Evolutionary conservation across 257 asterid species (phyloP).

Genomic region (Lycium ferocissimum): DNA sequence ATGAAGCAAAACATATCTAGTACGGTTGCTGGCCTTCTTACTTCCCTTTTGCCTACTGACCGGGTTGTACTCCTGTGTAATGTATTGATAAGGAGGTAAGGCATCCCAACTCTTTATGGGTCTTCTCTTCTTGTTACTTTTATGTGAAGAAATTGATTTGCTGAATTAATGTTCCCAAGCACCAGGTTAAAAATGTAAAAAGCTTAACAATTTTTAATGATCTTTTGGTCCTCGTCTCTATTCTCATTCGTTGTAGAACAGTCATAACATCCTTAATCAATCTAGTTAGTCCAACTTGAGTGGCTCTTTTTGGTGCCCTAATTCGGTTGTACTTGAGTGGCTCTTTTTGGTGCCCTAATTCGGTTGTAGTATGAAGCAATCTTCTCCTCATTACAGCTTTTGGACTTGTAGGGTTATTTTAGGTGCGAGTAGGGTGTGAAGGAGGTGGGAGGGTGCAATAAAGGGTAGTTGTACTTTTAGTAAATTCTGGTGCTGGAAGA

Average conservation of each 20-base stretch:
- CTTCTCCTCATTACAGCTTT: background rate
- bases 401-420: slow-evolving; percentile 18
- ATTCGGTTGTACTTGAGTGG: background rate
- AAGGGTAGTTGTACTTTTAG: background rate
- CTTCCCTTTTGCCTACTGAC: slow-evolving; percentile 79
- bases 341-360: background rate
- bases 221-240: background rate
- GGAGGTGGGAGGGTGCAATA: slow-evolving; percentile 18
- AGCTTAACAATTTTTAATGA: background rate
- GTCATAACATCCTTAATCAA: slow-evolving; percentile 2
- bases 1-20: slow-evolving; percentile 75
- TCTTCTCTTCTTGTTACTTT: slow-evolving; percentile 24
- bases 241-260: background rate
- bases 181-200: background rate
- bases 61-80: slow-evolving; percentile 88
- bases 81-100: slow-evolving; percentile 83
- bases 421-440: slow-evolving; percentile 4
- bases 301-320: background rate
- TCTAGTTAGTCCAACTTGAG: slow-evolving; percentile 22
- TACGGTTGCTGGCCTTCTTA: slow-evolving; percentile 74
- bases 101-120: slow-evolving; percentile 21
- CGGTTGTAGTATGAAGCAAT: background rate
- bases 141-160: slow-evolving; percentile 14
- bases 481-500: background rate
- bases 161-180: slow-evolving; percentile 15